Percentiles rank a stretch among this genome's conserved stretches.
Evolutionary conservation across 2,329 filamentous ascomycete genomes (phyloP).

Genomic region (Fusarium compactum): DNA sequence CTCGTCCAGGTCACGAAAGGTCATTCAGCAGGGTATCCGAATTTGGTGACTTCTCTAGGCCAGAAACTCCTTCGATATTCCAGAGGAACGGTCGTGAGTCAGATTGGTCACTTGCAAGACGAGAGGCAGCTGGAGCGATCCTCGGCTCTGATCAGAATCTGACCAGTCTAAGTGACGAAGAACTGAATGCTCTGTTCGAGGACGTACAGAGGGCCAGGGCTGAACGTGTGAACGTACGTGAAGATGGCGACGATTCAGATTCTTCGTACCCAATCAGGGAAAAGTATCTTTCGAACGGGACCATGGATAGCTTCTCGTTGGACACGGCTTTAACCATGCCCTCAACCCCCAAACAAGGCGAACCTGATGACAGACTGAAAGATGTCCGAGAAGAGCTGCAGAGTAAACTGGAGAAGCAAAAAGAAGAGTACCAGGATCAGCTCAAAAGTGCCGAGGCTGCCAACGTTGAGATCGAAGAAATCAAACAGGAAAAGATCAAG

Average conservation of each 20-base stretch:
- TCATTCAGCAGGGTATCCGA: slow-evolving; percentile 86
- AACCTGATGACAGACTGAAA: slow-evolving; percentile 79
- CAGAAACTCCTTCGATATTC: slow-evolving; percentile 81
- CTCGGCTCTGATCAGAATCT: slow-evolving; percentile 93
- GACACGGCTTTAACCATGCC: slow-evolving; percentile 96
- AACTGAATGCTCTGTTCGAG: slow-evolving; percentile 92
- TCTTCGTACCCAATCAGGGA: slow-evolving; percentile 92
- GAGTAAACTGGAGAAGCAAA: slow-evolving; percentile 82
- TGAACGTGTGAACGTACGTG: slow-evolving; percentile 76
- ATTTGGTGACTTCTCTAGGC: slow-evolving; percentile 75
- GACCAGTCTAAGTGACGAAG: slow-evolving; percentile 88
- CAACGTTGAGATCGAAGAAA: slow-evolving; percentile 83
- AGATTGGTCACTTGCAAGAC: slow-evolving; percentile 93
- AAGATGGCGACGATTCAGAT: slow-evolving; percentile 89
- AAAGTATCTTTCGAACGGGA: slow-evolving; percentile 95
- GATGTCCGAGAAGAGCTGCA: slow-evolving; percentile 87
- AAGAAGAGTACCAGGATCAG: slow-evolving; percentile 83
- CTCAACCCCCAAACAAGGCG: slow-evolving; percentile 84
- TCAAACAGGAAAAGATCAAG: slow-evolving; percentile 81
- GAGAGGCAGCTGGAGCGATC: slow-evolving; percentile 92
- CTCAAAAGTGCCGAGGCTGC: slow-evolving; percentile 80
- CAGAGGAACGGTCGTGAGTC: slow-evolving; percentile 78
- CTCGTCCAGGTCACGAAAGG: slow-evolving; percentile 78
- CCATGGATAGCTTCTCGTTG: slow-evolving; percentile 94
- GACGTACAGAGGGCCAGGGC: slow-evolving; percentile 91